phyloP scores from a whole-genome alignment of 2,329 filamentous ascomycete species.

The Dothistroma septosporum region DNA sequence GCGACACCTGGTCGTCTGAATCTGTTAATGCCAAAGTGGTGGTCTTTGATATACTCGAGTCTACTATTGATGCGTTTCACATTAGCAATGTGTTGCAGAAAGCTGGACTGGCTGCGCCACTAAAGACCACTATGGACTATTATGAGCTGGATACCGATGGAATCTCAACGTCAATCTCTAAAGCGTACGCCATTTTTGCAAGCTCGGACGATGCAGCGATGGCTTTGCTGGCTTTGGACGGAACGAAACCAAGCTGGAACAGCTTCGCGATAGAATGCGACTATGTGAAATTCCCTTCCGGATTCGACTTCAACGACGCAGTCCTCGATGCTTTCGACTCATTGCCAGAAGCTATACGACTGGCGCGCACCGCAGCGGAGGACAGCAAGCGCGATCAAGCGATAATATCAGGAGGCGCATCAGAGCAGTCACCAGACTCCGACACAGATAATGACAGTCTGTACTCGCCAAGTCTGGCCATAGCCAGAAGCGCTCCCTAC shows the following conservation, averaged over 20 bases:
- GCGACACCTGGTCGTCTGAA: conserved; percentile 13
- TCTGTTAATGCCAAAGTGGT: conserved; percentile 13
- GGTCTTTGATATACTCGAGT: conserved; percentile 10
- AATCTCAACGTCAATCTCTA: not conserved
- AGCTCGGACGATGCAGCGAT: conserved; percentile 10
- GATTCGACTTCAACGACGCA: conserved; percentile 5
- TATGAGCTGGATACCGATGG: not conserved
- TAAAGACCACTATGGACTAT: conserved; percentile 5
- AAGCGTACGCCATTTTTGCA: conserved; percentile 14
- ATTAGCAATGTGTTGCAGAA: conserved; percentile 8
- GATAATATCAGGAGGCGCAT: not conserved
- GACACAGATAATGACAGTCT: conserved; percentile 1
- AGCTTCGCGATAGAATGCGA: conserved; percentile 7
- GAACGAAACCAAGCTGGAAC: conserved; percentile 17
- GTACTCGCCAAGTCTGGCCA: not conserved
- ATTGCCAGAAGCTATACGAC: conserved; percentile 9
- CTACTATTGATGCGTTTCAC: not conserved
- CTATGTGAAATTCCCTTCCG: conserved; percentile 13
- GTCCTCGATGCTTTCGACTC: conserved; percentile 9
- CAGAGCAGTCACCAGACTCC: not conserved
- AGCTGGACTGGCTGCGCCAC: conserved; percentile 8
- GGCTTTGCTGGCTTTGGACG: conserved; percentile 13
- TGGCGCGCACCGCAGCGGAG: not conserved
- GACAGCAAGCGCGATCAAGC: not conserved
- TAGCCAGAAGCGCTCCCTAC: not conserved